These are phyloP conservation scores for Fraxinus albicans DNA, from an alignment of 305 asterid genomes.

Conservation along the genomic window DNA sequence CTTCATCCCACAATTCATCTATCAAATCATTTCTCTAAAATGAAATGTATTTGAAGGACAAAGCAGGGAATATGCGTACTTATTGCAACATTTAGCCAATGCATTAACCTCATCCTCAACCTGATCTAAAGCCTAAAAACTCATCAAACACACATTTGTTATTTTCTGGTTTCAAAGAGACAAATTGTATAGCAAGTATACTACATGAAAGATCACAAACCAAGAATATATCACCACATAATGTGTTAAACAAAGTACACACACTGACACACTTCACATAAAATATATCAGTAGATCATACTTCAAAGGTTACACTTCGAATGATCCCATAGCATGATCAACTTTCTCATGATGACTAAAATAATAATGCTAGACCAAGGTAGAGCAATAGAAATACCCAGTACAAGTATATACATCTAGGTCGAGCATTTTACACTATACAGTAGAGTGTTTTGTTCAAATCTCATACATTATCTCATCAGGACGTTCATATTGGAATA, in stretches of 20 bases:
- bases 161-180: constrained; percentile 12
- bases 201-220: not conserved
- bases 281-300: not conserved
- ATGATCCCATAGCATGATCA: constrained; percentile 9
- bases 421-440: not conserved
- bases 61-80: constrained; percentile 36
- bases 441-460: not conserved
- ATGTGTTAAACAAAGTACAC: constrained; percentile 7
- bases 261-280: constrained; percentile 2
- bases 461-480: not conserved
- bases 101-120: constrained; percentile 93
- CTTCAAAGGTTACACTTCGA: not conserved
- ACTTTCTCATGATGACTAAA: not conserved
- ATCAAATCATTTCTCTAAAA: no score
- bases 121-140: constrained; percentile 73
- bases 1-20: no score
- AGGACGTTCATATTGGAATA: no score
- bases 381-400: not conserved
- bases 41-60: no score
- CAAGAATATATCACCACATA: not conserved
- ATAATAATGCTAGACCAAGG: constrained; percentile 1
- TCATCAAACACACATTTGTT: constrained; percentile 15
- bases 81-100: constrained; percentile 87
- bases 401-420: not conserved
- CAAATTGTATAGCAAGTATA: not conserved